Conservation (phyloP, 2,329 filamentous ascomycete species). For the Niveomyces coronatus region DNA sequence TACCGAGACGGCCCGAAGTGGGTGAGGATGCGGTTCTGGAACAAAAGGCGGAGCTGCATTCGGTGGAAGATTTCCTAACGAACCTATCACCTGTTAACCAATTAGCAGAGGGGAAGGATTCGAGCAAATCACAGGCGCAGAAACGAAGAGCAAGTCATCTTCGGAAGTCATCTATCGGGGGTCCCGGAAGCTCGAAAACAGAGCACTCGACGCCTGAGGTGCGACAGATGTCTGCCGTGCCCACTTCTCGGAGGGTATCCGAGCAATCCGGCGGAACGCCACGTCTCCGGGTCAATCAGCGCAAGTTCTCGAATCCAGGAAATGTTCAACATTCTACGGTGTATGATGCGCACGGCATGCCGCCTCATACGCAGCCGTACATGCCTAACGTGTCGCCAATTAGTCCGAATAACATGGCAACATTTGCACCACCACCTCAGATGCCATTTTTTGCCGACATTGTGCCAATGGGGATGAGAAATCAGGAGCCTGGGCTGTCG, state of each 20-base stretch:
- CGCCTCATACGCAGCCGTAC: constrained; percentile 32
- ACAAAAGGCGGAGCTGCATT: constrained; percentile 82
- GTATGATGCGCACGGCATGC: constrained; percentile 32
- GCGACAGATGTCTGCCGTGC: background rate
- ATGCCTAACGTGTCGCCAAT: constrained; percentile 39
- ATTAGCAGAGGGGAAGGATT: constrained; percentile 31
- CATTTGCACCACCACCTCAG: constrained; percentile 28
- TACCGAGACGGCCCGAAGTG: constrained; percentile 59
- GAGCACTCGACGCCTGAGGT: constrained; percentile 14
- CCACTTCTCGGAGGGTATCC: constrained; percentile 6
- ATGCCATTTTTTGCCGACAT: constrained; percentile 39
- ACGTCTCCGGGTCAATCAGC: constrained; percentile 26
- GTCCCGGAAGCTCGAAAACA: constrained; percentile 9
- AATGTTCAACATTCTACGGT: constrained; percentile 5
- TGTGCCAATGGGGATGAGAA: constrained; percentile 40
- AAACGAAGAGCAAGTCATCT: constrained; percentile 19
- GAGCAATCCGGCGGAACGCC: constrained; percentile 4
- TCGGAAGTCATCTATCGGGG: constrained; percentile 24
- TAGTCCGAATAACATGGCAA: constrained; percentile 35
- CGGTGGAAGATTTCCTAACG: constrained; percentile 88
- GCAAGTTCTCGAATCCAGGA: constrained; percentile 30
- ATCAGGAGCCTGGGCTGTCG: constrained; percentile 41
- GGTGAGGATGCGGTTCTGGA: constrained; percentile 82
- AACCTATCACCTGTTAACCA: constrained; percentile 56
- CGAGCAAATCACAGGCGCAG: constrained; percentile 20